phyloP scores from a whole-genome alignment of 2,329 filamentous ascomycete species.

The Sporothrix globosa region DNA sequence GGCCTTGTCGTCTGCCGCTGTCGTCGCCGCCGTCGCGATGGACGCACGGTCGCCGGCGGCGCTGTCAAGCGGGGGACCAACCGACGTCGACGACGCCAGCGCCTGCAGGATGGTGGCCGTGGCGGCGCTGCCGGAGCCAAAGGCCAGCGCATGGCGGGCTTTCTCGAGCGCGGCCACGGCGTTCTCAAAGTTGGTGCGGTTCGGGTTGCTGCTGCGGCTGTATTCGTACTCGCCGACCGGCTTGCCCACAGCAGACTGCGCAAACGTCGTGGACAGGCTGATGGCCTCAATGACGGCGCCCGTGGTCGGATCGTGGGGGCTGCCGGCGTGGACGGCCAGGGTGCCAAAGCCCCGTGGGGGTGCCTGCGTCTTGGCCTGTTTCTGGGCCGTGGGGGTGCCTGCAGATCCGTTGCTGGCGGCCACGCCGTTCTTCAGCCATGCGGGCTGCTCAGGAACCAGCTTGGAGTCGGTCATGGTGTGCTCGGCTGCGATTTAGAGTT shows the following conservation, averaged over 20 bases:
- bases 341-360: slow-evolving; percentile 86
- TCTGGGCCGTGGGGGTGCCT: slow-evolving; percentile 12
- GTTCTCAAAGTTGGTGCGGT: slow-evolving; percentile 90
- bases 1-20: slow-evolving; percentile 48
- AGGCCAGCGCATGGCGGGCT: slow-evolving; percentile 89
- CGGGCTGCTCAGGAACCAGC: slow-evolving; percentile 1
- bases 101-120: slow-evolving; percentile 93
- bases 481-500: not conserved
- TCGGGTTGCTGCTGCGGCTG: slow-evolving; percentile 89
- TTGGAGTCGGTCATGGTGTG: slow-evolving; percentile 20
- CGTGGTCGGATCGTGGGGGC: slow-evolving; percentile 85
- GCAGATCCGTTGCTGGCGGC: slow-evolving; percentile 5
- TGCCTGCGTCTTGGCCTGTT: slow-evolving; percentile 45
- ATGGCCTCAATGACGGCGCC: slow-evolving; percentile 97
- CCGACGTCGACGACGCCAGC: slow-evolving; percentile 62
- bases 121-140: slow-evolving; percentile 90
- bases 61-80: slow-evolving; percentile 27
- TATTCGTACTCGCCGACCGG: slow-evolving; percentile 92
- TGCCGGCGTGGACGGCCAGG: slow-evolving; percentile 89
- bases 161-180: slow-evolving; percentile 91
- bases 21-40: not conserved
- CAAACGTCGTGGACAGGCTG: slow-evolving; percentile 93
- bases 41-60: not conserved
- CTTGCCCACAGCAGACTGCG: slow-evolving; percentile 84
- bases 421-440: slow-evolving; percentile 20